These are phyloP conservation scores for Bothriochloa decipiens DNA, from an alignment of 176 grass and related monocot species.

Conservation along the genomic window DNA sequence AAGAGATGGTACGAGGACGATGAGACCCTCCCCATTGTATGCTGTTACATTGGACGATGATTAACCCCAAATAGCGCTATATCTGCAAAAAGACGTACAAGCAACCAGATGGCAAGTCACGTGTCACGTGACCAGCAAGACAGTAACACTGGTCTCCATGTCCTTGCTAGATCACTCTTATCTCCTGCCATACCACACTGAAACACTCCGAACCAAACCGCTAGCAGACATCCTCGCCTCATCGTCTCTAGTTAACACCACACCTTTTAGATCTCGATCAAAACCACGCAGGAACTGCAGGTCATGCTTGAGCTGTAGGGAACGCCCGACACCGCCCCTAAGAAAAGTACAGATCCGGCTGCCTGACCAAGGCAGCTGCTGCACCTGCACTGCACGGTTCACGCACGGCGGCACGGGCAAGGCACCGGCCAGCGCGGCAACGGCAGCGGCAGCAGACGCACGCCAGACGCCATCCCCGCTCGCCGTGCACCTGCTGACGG, in stretches of 20 bases:
- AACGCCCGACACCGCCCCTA: neutral
- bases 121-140: constrained; percentile 1
- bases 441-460: too few species aligned
- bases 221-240: neutral
- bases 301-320: constrained; percentile 13
- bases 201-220: neutral
- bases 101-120: neutral
- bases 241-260: neutral
- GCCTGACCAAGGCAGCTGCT: constrained; percentile 1
- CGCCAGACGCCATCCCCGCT: too few species aligned
- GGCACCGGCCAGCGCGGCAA: too few species aligned
- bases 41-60: too few species aligned
- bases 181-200: neutral
- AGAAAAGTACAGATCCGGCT: constrained; percentile 42
- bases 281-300: constrained; percentile 13
- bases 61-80: too few species aligned
- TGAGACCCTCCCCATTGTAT: too few species aligned
- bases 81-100: too few species aligned
- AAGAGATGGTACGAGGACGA: too few species aligned
- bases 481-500: neutral
- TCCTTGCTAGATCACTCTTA: neutral
- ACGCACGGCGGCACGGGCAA: too few species aligned
- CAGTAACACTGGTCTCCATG: neutral
- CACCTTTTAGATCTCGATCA: neutral
- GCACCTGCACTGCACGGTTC: neutral